These are phyloP conservation scores for Nemania sp. DNA, from an alignment of 2,329 filamentous ascomycete species.

Conservation along the genomic window DNA sequence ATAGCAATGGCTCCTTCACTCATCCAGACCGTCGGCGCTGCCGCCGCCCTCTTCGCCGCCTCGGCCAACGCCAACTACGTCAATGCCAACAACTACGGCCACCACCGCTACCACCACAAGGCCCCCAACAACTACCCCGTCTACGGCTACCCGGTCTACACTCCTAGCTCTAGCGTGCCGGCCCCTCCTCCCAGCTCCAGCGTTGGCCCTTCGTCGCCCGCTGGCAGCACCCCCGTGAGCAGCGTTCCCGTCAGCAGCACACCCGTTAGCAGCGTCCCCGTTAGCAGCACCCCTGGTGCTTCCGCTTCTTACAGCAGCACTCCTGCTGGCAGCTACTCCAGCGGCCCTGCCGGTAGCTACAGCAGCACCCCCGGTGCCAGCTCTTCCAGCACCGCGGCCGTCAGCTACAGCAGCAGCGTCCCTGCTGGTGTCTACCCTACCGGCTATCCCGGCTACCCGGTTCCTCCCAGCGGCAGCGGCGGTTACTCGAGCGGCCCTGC, in stretches of 20 bases:
- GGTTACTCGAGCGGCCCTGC: neutral
- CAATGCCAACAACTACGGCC: conserved; percentile 3
- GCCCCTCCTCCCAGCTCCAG: conserved; percentile 2
- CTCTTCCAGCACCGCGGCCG: conserved; percentile 1
- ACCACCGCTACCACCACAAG: conserved; percentile 13
- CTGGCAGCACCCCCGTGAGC: neutral
- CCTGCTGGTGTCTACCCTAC: conserved; percentile 21
- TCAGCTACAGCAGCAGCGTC: conserved; percentile 12
- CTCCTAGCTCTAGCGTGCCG: conserved; percentile 1
- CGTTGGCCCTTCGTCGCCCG: neutral
- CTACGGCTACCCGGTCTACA: conserved; percentile 28
- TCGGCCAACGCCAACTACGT: conserved; percentile 33
- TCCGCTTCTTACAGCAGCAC: neutral
- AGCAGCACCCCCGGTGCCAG: neutral
- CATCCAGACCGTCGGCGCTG: conserved; percentile 54
- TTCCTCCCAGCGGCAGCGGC: conserved; percentile 1
- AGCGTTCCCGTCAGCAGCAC: conserved; percentile 1
- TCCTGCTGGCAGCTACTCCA: neutral
- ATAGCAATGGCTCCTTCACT: conserved; percentile 58
- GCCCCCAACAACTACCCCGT: conserved; percentile 28
- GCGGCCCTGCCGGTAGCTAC: neutral
- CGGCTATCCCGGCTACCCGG: conserved; percentile 14
- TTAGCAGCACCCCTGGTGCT: neutral
- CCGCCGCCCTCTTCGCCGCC: conserved; percentile 43
- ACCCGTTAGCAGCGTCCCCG: neutral